Percentiles rank a stretch among this genome's conserved stretches.
Conservation (phyloP, 305 asterid species). For the Euphrasia arctica region DNA sequence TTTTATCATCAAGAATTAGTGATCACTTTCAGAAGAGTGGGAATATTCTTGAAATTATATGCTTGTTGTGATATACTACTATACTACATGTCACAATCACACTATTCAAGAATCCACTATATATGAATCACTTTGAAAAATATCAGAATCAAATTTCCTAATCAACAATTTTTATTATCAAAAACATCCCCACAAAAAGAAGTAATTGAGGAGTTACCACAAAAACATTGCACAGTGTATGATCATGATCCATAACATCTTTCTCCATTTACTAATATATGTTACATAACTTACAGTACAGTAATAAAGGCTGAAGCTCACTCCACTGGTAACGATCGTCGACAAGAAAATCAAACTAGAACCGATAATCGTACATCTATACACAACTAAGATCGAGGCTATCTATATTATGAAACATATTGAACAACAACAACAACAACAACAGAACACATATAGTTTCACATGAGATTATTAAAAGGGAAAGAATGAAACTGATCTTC, state of each 20-base stretch:
- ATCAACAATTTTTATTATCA: not conserved
- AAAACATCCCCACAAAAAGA: not conserved
- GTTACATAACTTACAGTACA: not conserved
- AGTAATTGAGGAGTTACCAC: not conserved
- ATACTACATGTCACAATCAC: not conserved
- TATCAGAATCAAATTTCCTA: not conserved
- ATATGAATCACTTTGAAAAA: not conserved
- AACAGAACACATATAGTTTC: not conserved
- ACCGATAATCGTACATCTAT: not conserved
- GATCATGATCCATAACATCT: no score
- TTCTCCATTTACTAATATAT: not conserved
- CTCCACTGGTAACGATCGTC: not conserved
- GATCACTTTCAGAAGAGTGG: not conserved
- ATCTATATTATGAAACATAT: not conserved
- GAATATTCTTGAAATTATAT: no score
- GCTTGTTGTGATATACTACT: not conserved
- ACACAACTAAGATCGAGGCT: not conserved
- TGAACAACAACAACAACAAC: not conserved
- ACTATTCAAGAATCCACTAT: not conserved
- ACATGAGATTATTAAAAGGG: constrained; percentile 31
- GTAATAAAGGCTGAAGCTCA: not conserved
- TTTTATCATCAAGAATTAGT: no score
- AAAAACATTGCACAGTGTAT: not conserved
- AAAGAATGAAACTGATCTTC: constrained; percentile 33
- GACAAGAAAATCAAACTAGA: not conserved